Evolutionary conservation across 371 early-diverging fungal species (phyloP), one percentile per base, ranked within the genome.

Genomic region (Mortierella sp.): DNA sequence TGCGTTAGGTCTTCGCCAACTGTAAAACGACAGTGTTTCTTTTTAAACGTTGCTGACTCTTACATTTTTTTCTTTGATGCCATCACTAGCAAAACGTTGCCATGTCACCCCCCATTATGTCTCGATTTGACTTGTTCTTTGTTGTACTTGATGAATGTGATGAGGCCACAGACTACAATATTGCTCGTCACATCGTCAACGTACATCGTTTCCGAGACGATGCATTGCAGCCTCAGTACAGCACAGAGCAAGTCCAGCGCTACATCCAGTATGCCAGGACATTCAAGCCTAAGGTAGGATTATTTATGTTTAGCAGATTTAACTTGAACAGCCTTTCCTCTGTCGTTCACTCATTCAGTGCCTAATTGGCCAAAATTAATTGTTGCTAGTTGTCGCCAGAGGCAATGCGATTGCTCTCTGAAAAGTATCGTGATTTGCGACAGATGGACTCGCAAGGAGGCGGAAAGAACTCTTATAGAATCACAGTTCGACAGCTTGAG

Each of bases 41-140:
- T n/a, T n/a, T n/a, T n/a, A n/a, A n/a, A n/a, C 4, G 2, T 23
- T 7, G 19, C 46, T 30, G 19, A 83, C 84, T 30, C 50, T 46
- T 48, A 26, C 72, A 14, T 45, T 57, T 46, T 26, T 14, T 46
- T n/a, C 14, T 60, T n/a, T 84, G 11, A 71, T 75, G 28, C 53
- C 81, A 37, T 26, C 64, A 73, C 43, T 77, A 92, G 85, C 99
- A 99, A 92, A 99, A 99, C 83, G 95, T 99, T 60, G 92, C 93
- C 65, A 94, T 99, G 94, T 95, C 96, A 4, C 94, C 97, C 14
- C 98, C 99, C 29, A 98, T 99, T 83, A 99, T 99, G 99, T 98
- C 99, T 28, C 94, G 99, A 82, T 99, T 99, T 83, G 99, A 99
- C 88, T 77, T 99, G 74, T 99, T 99, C 86, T 99, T 99, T 85